Percentiles rank a stretch among this genome's conserved stretches.
Evolutionary conservation across 495 filamentous ascomycete species (phyloP).

Genomic region (Penicillium lividum): DNA sequence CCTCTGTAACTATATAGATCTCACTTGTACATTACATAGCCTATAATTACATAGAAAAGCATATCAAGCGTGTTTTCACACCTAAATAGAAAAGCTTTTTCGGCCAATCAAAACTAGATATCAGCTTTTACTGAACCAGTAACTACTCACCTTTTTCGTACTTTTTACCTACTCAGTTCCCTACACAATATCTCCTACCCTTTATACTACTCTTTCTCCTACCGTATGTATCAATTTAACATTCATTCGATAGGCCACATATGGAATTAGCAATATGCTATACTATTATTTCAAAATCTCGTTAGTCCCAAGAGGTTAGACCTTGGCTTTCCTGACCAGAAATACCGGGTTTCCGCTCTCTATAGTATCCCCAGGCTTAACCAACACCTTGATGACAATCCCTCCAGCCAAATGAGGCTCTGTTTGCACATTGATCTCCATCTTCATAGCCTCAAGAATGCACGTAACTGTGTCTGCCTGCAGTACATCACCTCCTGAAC

Average conservation of each 20-base stretch:
- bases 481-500: slow-evolving; percentile 42
- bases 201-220: no score
- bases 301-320: neutral
- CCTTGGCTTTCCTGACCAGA: neutral
- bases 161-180: no score
- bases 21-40: neutral
- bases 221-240: no score
- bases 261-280: no score
- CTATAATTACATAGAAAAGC: neutral
- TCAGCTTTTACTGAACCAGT: no score
- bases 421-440: slow-evolving; percentile 33
- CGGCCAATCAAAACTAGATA: no score
- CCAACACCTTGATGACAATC: neutral
- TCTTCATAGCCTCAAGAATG: slow-evolving; percentile 58
- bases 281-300: no score
- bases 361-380: slow-evolving; percentile 2
- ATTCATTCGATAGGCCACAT: no score
- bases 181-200: no score
- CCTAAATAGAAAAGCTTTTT: neutral
- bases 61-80: neutral
- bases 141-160: no score
- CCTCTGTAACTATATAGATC: slow-evolving; percentile 3
- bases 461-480: slow-evolving; percentile 35
- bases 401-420: neutral
- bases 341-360: slow-evolving; percentile 1